phyloP scores from a whole-genome alignment of 257 asterid species.

The Jacaranda mimosifolia region DNA sequence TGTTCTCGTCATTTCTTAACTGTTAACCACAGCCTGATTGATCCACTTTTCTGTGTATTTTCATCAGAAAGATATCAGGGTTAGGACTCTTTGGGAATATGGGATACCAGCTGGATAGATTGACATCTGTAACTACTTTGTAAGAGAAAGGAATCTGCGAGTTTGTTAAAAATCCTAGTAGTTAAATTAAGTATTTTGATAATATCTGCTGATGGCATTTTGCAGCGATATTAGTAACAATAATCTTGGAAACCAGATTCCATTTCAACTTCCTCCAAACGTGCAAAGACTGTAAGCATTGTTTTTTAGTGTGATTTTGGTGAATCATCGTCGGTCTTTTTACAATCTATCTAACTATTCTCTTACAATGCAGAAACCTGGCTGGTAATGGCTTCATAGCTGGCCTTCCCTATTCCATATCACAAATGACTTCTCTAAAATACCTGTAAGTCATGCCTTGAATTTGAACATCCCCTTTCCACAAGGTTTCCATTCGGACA shows the following conservation, averaged over 20 bases:
- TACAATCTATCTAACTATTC: conserved; percentile 11
- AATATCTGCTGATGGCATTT: conserved; percentile 26
- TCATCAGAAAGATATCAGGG: conserved; percentile 68
- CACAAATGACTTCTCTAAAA: conserved; percentile 67
- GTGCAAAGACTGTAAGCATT: conserved; percentile 74
- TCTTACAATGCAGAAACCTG: conserved; percentile 68
- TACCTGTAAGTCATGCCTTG: conserved; percentile 68
- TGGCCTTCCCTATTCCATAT: conserved; percentile 76
- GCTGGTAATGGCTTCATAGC: conserved; percentile 75
- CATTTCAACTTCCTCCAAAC: conserved; percentile 82
- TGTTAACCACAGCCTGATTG: conserved; percentile 33
- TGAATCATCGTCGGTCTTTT: conserved; percentile 9
- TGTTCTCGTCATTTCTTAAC: background rate
- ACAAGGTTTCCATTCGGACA: conserved; percentile 3
- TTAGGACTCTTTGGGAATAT: conserved; percentile 73
- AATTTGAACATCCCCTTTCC: conserved; percentile 12
- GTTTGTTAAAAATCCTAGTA: background rate
- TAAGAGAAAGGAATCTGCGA: conserved; percentile 49
- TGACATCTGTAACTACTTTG: conserved; percentile 77
- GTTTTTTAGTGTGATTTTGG: conserved; percentile 1
- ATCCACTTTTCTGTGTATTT: background rate
- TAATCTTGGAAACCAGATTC: conserved; percentile 75
- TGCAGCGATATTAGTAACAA: conserved; percentile 91
- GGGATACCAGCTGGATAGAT: conserved; percentile 71
- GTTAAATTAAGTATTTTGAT: conserved; percentile 11